phyloP scores from a whole-genome alignment of 2,329 filamentous ascomycete genomes.

The Parastagonospora nodorum region DNA sequence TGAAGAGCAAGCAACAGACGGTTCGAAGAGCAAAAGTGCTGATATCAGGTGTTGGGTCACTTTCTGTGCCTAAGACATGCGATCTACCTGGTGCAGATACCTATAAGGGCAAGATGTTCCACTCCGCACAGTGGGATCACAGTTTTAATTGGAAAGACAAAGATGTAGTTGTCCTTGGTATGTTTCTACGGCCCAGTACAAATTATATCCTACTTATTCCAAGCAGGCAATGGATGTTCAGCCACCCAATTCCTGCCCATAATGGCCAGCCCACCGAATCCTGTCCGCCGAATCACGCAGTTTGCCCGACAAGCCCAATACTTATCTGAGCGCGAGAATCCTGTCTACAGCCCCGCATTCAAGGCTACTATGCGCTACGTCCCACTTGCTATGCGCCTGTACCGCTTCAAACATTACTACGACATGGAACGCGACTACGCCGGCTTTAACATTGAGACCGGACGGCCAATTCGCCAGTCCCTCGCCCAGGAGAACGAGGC shows the following conservation, averaged over 20 bases:
- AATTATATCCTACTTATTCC: neutral
- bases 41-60: conserved; percentile 32
- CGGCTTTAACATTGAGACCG: conserved; percentile 49
- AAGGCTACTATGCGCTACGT: conserved; percentile 54
- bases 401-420: conserved; percentile 50
- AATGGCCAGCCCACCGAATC: conserved; percentile 43
- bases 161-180: conserved; percentile 39
- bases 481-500: conserved; percentile 46
- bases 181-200: neutral
- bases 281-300: conserved; percentile 51
- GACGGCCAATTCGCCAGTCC: conserved; percentile 43
- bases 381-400: conserved; percentile 52
- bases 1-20: conserved; percentile 24
- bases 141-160: conserved; percentile 54
- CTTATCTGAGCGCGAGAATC: conserved; percentile 53
- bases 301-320: conserved; percentile 59
- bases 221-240: conserved; percentile 52
- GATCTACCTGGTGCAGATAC: conserved; percentile 52
- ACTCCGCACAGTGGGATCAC: conserved; percentile 51
- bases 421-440: conserved; percentile 53
- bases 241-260: conserved; percentile 57
- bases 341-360: conserved; percentile 47
- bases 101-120: conserved; percentile 48
- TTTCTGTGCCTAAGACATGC: conserved; percentile 40
- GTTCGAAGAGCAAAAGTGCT: conserved; percentile 32